phyloP scores from a whole-genome alignment of 331 rosid genomes.

The Stylosanthes scabra region DNA sequence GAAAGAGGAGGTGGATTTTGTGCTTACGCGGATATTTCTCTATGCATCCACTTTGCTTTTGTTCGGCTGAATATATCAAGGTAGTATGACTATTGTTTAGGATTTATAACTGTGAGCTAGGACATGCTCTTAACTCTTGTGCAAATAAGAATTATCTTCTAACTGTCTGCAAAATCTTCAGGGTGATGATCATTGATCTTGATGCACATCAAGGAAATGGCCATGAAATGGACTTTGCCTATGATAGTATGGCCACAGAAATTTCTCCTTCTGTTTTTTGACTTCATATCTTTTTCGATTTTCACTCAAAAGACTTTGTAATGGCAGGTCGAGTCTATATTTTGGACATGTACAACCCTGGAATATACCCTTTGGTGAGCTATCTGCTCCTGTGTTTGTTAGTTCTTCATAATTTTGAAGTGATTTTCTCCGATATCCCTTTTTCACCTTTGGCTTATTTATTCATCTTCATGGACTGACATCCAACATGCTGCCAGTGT shows the following conservation, averaged over 20 bases:
- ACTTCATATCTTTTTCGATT: constrained; percentile 28
- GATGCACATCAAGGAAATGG: constrained; percentile 99
- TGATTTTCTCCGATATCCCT: background rate
- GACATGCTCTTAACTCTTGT: constrained; percentile 23
- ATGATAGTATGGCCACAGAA: constrained; percentile 66
- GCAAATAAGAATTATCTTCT: constrained; percentile 13
- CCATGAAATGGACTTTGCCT: constrained; percentile 80
- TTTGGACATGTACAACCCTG: constrained; percentile 92
- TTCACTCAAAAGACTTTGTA: constrained; percentile 39
- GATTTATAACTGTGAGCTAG: constrained; percentile 14
- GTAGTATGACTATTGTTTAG: constrained; percentile 44
- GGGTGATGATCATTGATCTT: constrained; percentile 95
- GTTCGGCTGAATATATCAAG: constrained; percentile 76
- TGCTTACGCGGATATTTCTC: constrained; percentile 84
- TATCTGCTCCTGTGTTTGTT: constrained; percentile 33
- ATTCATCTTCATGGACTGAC: constrained; percentile 8
- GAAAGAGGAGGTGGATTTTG: constrained; percentile 92
- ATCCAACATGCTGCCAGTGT: constrained; percentile 16
- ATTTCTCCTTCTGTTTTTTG: constrained; percentile 25
- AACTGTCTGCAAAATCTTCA: constrained; percentile 43
- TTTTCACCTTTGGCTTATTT: constrained; percentile 20
- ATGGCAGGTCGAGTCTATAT: constrained; percentile 80
- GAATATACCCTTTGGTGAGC: constrained; percentile 89
- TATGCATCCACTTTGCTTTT: constrained; percentile 82
- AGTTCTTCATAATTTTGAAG: constrained; percentile 6